Percentiles rank a stretch among this genome's conserved stretches.
phyloP scores from a whole-genome alignment of 331 rosid genomes.

The Quercus phellos region DNA sequence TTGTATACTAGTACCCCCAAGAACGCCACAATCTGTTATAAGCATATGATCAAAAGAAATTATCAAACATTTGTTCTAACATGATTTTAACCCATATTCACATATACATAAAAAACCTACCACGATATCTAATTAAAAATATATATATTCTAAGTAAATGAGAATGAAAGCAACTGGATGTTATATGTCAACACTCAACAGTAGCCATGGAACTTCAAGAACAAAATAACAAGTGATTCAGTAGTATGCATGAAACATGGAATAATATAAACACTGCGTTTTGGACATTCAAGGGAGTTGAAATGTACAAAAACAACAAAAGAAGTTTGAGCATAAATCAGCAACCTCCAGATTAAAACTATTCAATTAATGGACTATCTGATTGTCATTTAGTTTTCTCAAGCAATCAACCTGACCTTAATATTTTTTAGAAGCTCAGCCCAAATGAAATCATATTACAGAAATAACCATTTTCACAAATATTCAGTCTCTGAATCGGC shows the following conservation, averaged over 20 bases:
- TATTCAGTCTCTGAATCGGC: not conserved
- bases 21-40: slow-evolving; percentile 82
- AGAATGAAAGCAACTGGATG: not conserved
- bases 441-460: not conserved
- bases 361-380: not conserved
- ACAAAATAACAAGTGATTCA: not conserved
- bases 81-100: not conserved
- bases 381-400: not conserved
- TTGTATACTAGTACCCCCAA: slow-evolving; percentile 92
- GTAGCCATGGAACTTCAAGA: slow-evolving; percentile 9
- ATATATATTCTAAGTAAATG: not conserved
- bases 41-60: slow-evolving; percentile 18
- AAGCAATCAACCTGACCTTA: not conserved
- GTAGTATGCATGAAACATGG: not conserved
- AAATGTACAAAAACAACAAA: not conserved
- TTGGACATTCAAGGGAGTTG: not conserved
- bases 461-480: not conserved
- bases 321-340: not conserved
- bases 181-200: not conserved
- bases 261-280: not conserved
- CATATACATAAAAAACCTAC: not conserved
- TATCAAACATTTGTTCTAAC: slow-evolving; percentile 8
- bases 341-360: not conserved
- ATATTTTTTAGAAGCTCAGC: not conserved
- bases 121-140: slow-evolving; percentile 9